Evolutionary conservation across 257 asterid species (phyloP), one percentile per base, ranked within the genome.

Genomic region (Primulina tabacum): DNA sequence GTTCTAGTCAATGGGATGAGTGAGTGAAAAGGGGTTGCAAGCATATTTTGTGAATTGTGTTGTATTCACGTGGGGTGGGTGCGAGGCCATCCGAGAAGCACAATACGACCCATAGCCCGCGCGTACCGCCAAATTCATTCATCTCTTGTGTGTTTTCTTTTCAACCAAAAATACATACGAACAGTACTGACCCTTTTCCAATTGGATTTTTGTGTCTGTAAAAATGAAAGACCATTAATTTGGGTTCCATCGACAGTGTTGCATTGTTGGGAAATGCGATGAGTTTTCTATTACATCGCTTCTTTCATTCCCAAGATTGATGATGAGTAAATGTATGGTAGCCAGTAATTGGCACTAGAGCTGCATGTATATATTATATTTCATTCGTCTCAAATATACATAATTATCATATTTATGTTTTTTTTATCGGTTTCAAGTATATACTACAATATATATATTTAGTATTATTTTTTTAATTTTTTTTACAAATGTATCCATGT

Each of bases 221-320:
- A 2, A 43, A 43, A 14, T 11, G 6, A 43, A 43, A 43, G n/a
- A 43, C 2, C n/a, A 12, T 50, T 43, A 14, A 43, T 14, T 43
- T 50, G 21, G 57, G 4, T 50, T 16, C 21, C 8, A 16, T 50
- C 21, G 4, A 50, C 6, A 50, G 57, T 50, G 57, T 50, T 5
- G 3, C 57, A 17, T 50, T 50, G 20, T 17, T 53, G 63, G 40
- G 34, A 68, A 30, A 55, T 30, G 63, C 53, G 10, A 18, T 28
- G 2, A 53, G 34, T 20, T 17, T 67, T 6, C 6, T 67, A 21
- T 67, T 20, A 4, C 37, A 17, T 2, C 33, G 29, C 24, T 55
- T 68, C 32, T 33, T 68, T 57, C 32, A 47, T 68, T 20, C 21
- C 34, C 72, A 8, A 7, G n/a, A 68, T 53, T n/a, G 20, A 20